Evolutionary conservation across 2,329 filamentous ascomycete species (phyloP), one percentile per base, ranked within the genome.

Genomic region (Aspergillus intermedius): DNA sequence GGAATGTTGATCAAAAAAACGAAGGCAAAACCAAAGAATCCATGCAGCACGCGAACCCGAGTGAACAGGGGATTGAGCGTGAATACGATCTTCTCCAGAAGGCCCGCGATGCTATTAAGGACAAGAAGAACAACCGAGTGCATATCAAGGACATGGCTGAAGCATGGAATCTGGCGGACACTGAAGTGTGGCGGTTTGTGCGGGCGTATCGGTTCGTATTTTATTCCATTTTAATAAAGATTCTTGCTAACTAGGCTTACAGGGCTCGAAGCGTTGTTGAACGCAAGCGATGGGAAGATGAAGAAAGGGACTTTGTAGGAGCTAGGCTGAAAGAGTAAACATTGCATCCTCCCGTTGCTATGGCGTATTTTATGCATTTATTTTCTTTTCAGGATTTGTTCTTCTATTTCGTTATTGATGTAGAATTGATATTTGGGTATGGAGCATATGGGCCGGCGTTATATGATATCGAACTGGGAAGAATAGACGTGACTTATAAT

Each of bases 131-230:
- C 37, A 67, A 69, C 48, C 56, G 65, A 21, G 62, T 67, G 53
- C 62, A 58, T 47, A 68, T 75, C 43, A 70, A 67, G 39, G 71
- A 72, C 37, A 70, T 74, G 48, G 67, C 71, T 25, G 74, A 76
- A 60, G 73, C 73, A 30, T 76, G 74, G 82, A 83, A 82, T 58
- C 55, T 84, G 54, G 80, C 78, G 2, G 82, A 85, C 58, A 78
- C 79, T 3, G 82, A 85, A 62, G 74, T 77, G 7, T 85, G 82
- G 82, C 77, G 77, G 52, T 85, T 85, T 60, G 76, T 81, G 21
- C 70, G 79, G 47, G 81, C 81, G 5, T 84, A 74, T 58, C 73
- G 67, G 69, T 72, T 50, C 50, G 61, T 64, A 35, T 30, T 25
- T 37, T 25, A 15, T 32, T 42, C 10, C 32, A 44, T 40, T n/a